phyloP scores from a whole-genome alignment of 2,329 filamentous ascomycete species.

The Neospermospora avenae region DNA sequence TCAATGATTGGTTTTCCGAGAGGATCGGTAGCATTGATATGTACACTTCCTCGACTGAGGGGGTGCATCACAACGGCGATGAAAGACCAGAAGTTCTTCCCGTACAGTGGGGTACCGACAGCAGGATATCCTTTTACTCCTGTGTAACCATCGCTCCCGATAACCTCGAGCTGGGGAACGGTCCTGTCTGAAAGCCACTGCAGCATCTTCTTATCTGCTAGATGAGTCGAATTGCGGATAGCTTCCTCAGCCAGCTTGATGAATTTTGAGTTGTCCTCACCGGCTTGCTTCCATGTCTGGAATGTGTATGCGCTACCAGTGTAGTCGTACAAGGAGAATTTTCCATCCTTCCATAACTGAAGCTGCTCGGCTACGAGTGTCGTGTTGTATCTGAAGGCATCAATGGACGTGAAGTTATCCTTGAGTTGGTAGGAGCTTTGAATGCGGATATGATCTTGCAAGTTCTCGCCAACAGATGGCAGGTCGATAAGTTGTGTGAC shows the following conservation, averaged over 20 bases:
- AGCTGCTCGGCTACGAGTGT: conserved; percentile 38
- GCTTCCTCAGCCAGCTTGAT: conserved; percentile 36
- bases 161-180: conserved; percentile 27
- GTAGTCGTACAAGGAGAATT: conserved; percentile 24
- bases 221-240: conserved; percentile 30
- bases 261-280: conserved; percentile 33
- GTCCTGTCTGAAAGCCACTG: conserved; percentile 37
- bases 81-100: conserved; percentile 32
- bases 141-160: conserved; percentile 45
- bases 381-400: conserved; percentile 23
- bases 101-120: conserved; percentile 14
- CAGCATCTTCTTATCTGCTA: conserved; percentile 40
- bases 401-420: conserved; percentile 19
- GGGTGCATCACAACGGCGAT: conserved; percentile 53
- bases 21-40: conserved; percentile 45
- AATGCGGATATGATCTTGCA: conserved; percentile 42
- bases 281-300: conserved; percentile 40
- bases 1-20: conserved; percentile 46
- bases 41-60: conserved; percentile 54
- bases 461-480: conserved; percentile 49
- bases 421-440: conserved; percentile 27
- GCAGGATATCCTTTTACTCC: conserved; percentile 34
- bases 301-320: conserved; percentile 39
- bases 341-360: conserved; percentile 18
- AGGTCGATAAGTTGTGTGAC: conserved; percentile 43